These are phyloP conservation scores for Xylaria sp. DNA, from an alignment of 2,329 filamentous ascomycete genomes.

Conservation along the genomic window DNA sequence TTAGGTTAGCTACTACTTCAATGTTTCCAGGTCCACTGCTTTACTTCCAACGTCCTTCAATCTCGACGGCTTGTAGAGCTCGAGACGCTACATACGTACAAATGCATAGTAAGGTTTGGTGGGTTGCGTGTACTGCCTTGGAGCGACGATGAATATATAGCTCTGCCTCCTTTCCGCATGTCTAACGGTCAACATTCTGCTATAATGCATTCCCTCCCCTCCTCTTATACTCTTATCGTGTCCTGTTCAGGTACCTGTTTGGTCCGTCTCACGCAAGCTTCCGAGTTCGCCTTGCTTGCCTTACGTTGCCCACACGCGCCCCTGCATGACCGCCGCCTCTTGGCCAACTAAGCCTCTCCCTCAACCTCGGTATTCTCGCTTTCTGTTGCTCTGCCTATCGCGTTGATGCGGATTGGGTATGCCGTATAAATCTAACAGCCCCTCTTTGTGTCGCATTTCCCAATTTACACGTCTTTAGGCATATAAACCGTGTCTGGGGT, in stretches of 20 bases:
- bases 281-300: not conserved
- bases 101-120: too few relatives aligned
- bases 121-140: not conserved
- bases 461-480: not conserved
- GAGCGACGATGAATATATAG: not conserved
- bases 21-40: too few relatives aligned
- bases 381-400: not conserved
- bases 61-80: too few relatives aligned
- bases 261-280: constrained; percentile 1
- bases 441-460: not conserved
- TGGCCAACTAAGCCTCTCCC: constrained; percentile 12
- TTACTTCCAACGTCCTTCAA: too few relatives aligned
- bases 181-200: not conserved
- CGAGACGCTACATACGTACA: too few relatives aligned
- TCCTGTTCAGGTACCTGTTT: not conserved
- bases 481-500: not conserved
- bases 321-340: constrained; percentile 11
- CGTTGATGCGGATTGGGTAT: not conserved
- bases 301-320: constrained; percentile 4
- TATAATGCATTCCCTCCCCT: constrained; percentile 12
- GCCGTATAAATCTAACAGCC: not conserved
- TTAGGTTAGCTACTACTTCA: too few relatives aligned
- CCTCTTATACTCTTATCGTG: not conserved
- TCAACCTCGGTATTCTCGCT: not conserved
- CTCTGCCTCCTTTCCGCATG: not conserved